Evolutionary conservation across 1,139 yeast genomes (phyloP).

Genomic region (Casaregolazyma suthepensis): DNA sequence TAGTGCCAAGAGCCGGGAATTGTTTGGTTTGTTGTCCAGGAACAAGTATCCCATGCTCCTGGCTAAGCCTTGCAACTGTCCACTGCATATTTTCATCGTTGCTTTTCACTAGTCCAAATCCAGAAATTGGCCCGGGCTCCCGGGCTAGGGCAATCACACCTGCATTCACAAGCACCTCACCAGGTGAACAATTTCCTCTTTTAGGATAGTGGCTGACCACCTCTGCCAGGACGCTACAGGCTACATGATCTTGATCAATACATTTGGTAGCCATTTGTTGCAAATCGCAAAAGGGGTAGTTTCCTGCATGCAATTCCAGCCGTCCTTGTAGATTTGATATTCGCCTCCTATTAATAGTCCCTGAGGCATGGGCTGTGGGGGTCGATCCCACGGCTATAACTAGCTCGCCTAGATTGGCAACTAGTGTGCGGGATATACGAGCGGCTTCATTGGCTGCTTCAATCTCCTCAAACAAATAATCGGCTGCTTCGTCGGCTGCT

Average conservation of each 20-base stretch:
- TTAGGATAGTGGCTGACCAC: conserved; percentile 55
- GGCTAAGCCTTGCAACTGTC: conserved; percentile 48
- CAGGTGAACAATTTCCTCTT: conserved; percentile 46
- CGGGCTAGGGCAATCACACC: conserved; percentile 68
- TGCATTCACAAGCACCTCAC: conserved; percentile 61
- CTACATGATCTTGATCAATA: conserved; percentile 42
- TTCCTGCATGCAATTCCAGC: conserved; percentile 75
- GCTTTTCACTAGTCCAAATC: conserved; percentile 42
- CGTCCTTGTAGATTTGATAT: conserved; percentile 27
- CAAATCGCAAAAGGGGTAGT: conserved; percentile 64
- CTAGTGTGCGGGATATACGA: conserved; percentile 25
- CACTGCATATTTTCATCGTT: conserved; percentile 37
- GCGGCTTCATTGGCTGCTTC: conserved; percentile 53
- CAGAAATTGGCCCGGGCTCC: conserved; percentile 47
- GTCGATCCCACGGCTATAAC: conserved; percentile 70
- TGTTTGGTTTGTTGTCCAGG: conserved; percentile 44
- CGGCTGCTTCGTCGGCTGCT: conserved; percentile 44
- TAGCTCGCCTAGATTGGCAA: conserved; percentile 31
- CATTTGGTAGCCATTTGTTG: conserved; percentile 71
- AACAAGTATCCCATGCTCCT: conserved; percentile 50
- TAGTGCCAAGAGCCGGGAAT: conserved; percentile 44
- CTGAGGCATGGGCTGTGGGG: conserved; percentile 68
- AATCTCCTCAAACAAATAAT: conserved; percentile 49
- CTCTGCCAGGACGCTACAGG: conserved; percentile 57
- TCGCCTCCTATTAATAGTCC: conserved; percentile 29